Base-by-base conservation (phyloP, 495 filamentous ascomycete species). In the Chaetomidium leptoderma region DNA sequence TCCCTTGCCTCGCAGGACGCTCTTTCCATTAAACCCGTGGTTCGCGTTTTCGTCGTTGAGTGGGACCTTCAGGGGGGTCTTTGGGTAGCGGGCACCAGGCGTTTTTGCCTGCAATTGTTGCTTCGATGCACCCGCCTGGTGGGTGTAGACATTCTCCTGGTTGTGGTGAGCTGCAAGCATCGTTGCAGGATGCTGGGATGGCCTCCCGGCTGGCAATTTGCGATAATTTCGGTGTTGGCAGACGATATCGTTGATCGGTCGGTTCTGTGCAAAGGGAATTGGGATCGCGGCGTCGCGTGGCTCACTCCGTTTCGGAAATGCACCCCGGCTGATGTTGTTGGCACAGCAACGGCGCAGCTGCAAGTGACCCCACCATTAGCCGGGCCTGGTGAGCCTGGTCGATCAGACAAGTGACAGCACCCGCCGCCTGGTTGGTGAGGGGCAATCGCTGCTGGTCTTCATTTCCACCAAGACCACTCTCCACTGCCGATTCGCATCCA, bases 81-180 rank as follows among this genome's bases (percentile, higher is more conserved):
- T 96, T 10, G 86, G 85, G 59, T 79, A 84, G 70, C 83, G 83
- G 55, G 82, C 80, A 52, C 84, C 85, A 0, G 91, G 92, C 19
- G 91, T 91, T 75, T 95, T 95, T 24, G 88, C 81, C 59, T 82
- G 80, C 39, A 79, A 66, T 64, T 92, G 80, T 32, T 90, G 86
- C 71, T 95, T 95, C 11, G 84, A 76, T 16, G 87, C 84, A n/a
- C 88, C 84, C 49, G 86, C 83, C 66, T 93, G 90, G 60, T 87
- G 88, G 45, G 68, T 73, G 62, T 90, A 86, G 26, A 78, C 81
- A 72, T 98, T 98, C 72, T 98, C 93, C 72, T 97, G 92, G 74
- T 96, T 88, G 63, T 63, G 70, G 47, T 70, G 83, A 61, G 86
- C 80, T 24, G 91, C 88, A 70, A 97, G 74, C 87, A 95, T 91